Percentiles rank a stretch among this genome's conserved stretches.
Conservation (phyloP, 2,329 filamentous ascomycete species). For the Neobulgaria alba region DNA sequence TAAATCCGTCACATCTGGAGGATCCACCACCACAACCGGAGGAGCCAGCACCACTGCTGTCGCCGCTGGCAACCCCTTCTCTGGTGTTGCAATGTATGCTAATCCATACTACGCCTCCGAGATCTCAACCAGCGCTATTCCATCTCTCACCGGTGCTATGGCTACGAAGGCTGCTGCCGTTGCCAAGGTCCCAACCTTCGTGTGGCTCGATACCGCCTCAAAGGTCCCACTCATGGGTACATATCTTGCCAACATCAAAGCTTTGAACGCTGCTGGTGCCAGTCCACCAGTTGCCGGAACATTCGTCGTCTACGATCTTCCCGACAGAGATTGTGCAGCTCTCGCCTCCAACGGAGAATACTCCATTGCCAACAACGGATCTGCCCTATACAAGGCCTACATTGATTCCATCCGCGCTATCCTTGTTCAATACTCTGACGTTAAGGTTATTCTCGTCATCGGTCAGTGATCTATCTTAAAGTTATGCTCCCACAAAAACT, state of each 20-base stretch:
- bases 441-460: slow-evolving; percentile 38
- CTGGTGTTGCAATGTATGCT: slow-evolving; percentile 40
- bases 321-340: slow-evolving; percentile 55
- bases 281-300: slow-evolving; percentile 37
- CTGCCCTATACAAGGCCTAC: slow-evolving; percentile 43
- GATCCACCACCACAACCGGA: background rate
- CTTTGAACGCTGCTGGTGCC: slow-evolving; percentile 39
- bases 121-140: slow-evolving; percentile 47
- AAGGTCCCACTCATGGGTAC: slow-evolving; percentile 41
- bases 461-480: slow-evolving; percentile 27
- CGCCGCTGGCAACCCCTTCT: slow-evolving; percentile 44
- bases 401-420: slow-evolving; percentile 45
- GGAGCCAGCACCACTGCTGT: slow-evolving; percentile 19
- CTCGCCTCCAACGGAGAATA: slow-evolving; percentile 56
- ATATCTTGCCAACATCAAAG: slow-evolving; percentile 38
- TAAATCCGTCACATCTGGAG: slow-evolving; percentile 4
- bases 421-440: slow-evolving; percentile 45
- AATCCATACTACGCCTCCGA: slow-evolving; percentile 46
- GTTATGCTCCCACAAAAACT: slow-evolving; percentile 2
- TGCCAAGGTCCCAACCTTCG: slow-evolving; percentile 42
- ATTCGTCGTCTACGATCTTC: slow-evolving; percentile 55
- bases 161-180: slow-evolving; percentile 41
- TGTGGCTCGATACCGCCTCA: slow-evolving; percentile 41
- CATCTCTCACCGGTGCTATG: slow-evolving; percentile 48
- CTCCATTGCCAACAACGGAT: slow-evolving; percentile 40